phyloP scores from a whole-genome alignment of 768 basidiomycete genomes.

The Russula foetens region DNA sequence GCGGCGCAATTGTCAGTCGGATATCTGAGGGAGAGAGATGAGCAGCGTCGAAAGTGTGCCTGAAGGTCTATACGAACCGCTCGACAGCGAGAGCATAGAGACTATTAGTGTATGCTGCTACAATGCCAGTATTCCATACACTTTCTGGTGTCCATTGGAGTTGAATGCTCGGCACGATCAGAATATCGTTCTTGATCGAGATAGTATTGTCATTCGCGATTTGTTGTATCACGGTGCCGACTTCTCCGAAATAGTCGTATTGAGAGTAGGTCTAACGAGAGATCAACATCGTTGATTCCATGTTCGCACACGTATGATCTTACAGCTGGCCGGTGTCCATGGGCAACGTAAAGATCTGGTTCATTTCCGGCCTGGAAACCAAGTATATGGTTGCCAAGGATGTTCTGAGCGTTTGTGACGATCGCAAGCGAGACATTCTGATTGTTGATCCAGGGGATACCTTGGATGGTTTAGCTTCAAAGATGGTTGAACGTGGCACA shows the following conservation, averaged over 20 bases:
- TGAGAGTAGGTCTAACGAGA: slow-evolving; percentile 5
- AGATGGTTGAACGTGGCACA: background rate
- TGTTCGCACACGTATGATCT: background rate
- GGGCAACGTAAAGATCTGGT: slow-evolving; percentile 58
- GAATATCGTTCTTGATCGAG: slow-evolving; percentile 2
- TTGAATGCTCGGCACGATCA: slow-evolving; percentile 17
- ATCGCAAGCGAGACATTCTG: slow-evolving; percentile 43
- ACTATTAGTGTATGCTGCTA: background rate
- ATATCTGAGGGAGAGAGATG: slow-evolving; percentile 36
- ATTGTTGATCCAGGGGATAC: slow-evolving; percentile 59
- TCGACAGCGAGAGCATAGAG: slow-evolving; percentile 12
- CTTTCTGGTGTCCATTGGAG: slow-evolving; percentile 10
- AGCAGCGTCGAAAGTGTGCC: background rate
- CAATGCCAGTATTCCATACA: slow-evolving; percentile 18
- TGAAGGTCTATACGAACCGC: slow-evolving; percentile 4
- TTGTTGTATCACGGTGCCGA: slow-evolving; percentile 13
- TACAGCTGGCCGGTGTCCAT: slow-evolving; percentile 11
- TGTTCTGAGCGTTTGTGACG: slow-evolving; percentile 47
- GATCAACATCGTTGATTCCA: background rate
- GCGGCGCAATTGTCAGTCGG: slow-evolving; percentile 57
- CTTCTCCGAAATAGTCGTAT: slow-evolving; percentile 30
- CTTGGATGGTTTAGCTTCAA: slow-evolving; percentile 21
- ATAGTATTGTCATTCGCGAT: slow-evolving; percentile 3
- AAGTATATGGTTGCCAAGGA: slow-evolving; percentile 54
- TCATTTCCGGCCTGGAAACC: slow-evolving; percentile 72